Base-by-base conservation (phyloP, 352 stramenopile genomes). In the Globisporangium camurandrum region DNA sequence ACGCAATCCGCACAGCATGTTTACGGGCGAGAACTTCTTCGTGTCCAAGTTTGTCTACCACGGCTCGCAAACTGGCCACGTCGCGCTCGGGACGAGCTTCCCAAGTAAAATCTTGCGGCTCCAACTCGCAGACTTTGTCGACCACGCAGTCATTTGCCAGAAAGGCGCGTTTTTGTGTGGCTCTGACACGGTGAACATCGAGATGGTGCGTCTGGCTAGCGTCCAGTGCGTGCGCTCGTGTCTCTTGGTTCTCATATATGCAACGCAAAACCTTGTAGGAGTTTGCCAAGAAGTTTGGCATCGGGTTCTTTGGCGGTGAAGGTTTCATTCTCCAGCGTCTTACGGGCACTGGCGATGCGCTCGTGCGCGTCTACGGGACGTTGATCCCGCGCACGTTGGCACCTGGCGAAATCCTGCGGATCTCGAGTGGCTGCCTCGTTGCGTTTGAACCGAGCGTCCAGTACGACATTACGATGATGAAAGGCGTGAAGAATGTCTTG, bases 221-320 rank as follows among this genome's bases (percentile, higher is more conserved):
- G n/a, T n/a, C n/a, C n/a, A n/a, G n/a, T n/a, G n/a, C n/a, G n/a
- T n/a, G n/a, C n/a, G n/a, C n/a, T n/a, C n/a, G n/a, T n/a, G n/a
- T n/a, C n/a, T n/a, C n/a, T n/a, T n/a, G n/a, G n/a, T n/a, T n/a
- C n/a, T n/a, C n/a, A n/a, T n/a, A n/a, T n/a, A n/a, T n/a, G n/a
- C n/a, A n/a, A n/a, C n/a, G n/a, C n/a, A n/a, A n/a, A n/a, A n/a
- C n/a, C n/a, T n/a, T n/a, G 41, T 49, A 90, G 79, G 88, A 96
- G 57, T 95, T 95, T 51, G 86, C 91, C 20, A 93, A 86, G 42
- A 90, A 90, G 22, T 84, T 97, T 61, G 84, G 74, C 11, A 67
- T 88, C 5, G 93, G 93, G 0, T 97, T 98, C 56, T 98, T 98
- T 69, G 91, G 93, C 23, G 90, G 93, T 10, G 86, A 97, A 79